Evolutionary conservation across 2,329 filamentous ascomycete genomes (phyloP).

Genomic region (Bretziella fagacearum): DNA sequence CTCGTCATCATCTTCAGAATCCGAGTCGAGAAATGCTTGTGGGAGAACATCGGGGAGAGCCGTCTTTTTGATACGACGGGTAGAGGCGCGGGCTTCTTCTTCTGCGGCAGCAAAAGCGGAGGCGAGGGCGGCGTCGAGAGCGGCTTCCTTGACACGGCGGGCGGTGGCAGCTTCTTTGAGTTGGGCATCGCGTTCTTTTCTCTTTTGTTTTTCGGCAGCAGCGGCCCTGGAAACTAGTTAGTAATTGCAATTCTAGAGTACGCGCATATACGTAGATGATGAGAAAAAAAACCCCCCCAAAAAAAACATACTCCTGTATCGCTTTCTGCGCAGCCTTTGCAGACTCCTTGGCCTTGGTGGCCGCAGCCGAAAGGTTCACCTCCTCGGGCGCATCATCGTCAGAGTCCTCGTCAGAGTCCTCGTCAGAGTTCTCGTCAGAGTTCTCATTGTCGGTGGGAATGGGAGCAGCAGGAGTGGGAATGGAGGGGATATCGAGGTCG

Average conservation of each 20-base stretch:
- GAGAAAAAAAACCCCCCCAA: too few species aligned
- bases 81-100: background rate
- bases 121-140: conserved; percentile 14
- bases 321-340: conserved; percentile 32
- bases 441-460: background rate
- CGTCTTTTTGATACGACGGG: background rate
- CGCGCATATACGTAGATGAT: too few species aligned
- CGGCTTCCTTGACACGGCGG: conserved; percentile 25
- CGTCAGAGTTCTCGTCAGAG: background rate
- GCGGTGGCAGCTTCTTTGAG: conserved; percentile 38
- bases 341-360: conserved; percentile 29
- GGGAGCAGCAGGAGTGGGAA: background rate
- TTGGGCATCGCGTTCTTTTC: conserved; percentile 35
- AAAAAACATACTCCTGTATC: conserved; percentile 31
- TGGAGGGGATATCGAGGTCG: background rate
- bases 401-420: conserved; percentile 23
- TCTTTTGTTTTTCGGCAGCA: conserved; percentile 35
- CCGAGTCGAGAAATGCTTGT: conserved; percentile 37
- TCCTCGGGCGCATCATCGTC: conserved; percentile 43
- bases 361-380: conserved; percentile 35
- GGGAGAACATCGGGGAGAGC: conserved; percentile 32
- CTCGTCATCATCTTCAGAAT: conserved; percentile 23
- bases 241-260: background rate
- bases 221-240: conserved; percentile 26
- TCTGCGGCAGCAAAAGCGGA: conserved; percentile 15